Conservation (phyloP, 192 early-diverging fungal genomes). For the Coemansia sp. region DNA sequence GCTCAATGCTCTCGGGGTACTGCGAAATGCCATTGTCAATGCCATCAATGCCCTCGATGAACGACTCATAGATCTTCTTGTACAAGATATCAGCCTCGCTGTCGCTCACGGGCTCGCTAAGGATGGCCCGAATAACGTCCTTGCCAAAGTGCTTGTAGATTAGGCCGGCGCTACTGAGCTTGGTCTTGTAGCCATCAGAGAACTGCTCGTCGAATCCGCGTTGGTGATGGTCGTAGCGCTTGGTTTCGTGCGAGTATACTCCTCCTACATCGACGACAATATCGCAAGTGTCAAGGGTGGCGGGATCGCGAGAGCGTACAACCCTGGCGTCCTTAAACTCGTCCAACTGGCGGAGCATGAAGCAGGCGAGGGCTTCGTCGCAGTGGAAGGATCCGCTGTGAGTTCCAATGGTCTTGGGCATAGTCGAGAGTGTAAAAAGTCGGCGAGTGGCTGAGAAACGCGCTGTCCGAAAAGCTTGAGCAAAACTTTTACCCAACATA, state of each 20-base stretch:
- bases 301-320: slow-evolving; percentile 82
- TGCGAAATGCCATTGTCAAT: slow-evolving; percentile 92
- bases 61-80: slow-evolving; percentile 80
- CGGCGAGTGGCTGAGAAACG: not conserved
- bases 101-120: slow-evolving; percentile 43
- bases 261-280: slow-evolving; percentile 96
- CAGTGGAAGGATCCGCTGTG: slow-evolving; percentile 84
- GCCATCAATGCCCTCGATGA: slow-evolving; percentile 77
- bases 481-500: slow-evolving; percentile 17
- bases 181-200: slow-evolving; percentile 69
- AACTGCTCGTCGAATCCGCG: slow-evolving; percentile 91
- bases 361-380: slow-evolving; percentile 91
- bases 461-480: slow-evolving; percentile 1
- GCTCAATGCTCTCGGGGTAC: slow-evolving; percentile 76
- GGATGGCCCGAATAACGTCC: slow-evolving; percentile 63
- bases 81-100: slow-evolving; percentile 66
- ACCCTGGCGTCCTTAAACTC: slow-evolving; percentile 65
- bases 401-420: slow-evolving; percentile 71
- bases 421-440: slow-evolving; percentile 5
- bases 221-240: slow-evolving; percentile 92
- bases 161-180: slow-evolving; percentile 92
- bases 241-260: slow-evolving; percentile 73
- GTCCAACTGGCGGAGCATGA: slow-evolving; percentile 70
- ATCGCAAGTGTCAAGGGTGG: slow-evolving; percentile 70
- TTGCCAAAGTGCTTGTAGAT: slow-evolving; percentile 97